Conservation (phyloP, 2,329 filamentous ascomycete genomes). For the Penicillium sp. region DNA sequence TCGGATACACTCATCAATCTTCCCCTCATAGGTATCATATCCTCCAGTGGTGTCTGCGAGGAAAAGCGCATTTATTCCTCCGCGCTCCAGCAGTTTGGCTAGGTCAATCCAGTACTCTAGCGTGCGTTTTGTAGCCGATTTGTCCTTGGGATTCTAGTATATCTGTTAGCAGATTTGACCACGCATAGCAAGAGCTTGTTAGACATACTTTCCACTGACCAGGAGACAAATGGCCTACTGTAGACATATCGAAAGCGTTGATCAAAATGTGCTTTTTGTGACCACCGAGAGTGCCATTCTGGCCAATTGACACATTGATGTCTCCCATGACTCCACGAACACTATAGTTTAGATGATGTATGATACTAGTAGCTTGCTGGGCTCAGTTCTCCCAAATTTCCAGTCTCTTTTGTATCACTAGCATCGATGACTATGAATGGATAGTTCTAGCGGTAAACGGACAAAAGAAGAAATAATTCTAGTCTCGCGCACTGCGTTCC, state of each 20-base stretch:
- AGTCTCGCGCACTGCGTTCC: not conserved
- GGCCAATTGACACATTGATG: not conserved
- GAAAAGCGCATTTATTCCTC: slow-evolving; percentile 67
- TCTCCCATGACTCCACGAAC: slow-evolving; percentile 21
- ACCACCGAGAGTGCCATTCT: slow-evolving; percentile 23
- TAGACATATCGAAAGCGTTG: slow-evolving; percentile 70
- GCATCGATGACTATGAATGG: not conserved
- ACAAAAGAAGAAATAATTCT: not conserved
- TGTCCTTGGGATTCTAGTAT: slow-evolving; percentile 62
- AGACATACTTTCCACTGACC: slow-evolving; percentile 67
- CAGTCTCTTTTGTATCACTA: not conserved
- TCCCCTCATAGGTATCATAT: slow-evolving; percentile 66
- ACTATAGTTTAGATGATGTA: too few relatives aligned
- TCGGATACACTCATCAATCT: slow-evolving; percentile 64
- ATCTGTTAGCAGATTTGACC: slow-evolving; percentile 5
- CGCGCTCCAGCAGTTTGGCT: slow-evolving; percentile 64
- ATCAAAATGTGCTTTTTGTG: slow-evolving; percentile 60
- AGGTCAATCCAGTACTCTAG: slow-evolving; percentile 68
- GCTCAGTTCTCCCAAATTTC: not conserved
- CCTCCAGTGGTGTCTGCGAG: slow-evolving; percentile 69
- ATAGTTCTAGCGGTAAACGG: slow-evolving; percentile 3
- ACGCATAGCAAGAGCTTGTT: not conserved
- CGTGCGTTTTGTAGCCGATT: slow-evolving; percentile 60
- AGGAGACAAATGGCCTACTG: slow-evolving; percentile 66
- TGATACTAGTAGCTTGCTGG: not conserved